phyloP scores from a whole-genome alignment of 176 grass and related monocot genomes.

The Elymus sibiricus region DNA sequence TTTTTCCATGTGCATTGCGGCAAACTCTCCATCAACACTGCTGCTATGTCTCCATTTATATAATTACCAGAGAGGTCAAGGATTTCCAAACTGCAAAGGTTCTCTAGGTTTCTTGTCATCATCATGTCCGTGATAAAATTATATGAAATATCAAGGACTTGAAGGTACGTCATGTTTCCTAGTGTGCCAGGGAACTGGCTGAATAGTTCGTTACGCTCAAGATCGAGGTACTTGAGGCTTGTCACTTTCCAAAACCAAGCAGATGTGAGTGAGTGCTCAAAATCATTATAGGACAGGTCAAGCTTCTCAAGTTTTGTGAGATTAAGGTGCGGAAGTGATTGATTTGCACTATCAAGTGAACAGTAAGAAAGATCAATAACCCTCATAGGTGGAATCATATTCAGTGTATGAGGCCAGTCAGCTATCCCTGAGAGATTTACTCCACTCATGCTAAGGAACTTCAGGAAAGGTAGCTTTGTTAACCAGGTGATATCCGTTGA shows the following conservation, averaged over 20 bases:
- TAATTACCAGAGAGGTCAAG: background rate
- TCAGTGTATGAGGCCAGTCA: too few species aligned
- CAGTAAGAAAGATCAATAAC: too few species aligned
- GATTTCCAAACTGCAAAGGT: slow-evolving; percentile 21
- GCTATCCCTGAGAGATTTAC: too few species aligned
- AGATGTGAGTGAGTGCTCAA: too few species aligned
- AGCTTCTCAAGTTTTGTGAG: too few species aligned
- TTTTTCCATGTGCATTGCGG: background rate
- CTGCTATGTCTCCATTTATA: background rate
- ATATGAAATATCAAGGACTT: background rate
- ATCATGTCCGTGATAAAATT: background rate
- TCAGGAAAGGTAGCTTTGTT: too few species aligned
- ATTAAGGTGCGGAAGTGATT: too few species aligned
- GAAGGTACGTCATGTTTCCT: background rate
- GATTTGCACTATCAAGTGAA: too few species aligned
- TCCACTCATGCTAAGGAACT: too few species aligned
- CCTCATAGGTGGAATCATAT: too few species aligned
- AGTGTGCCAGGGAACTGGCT: background rate
- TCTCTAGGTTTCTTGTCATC: background rate
- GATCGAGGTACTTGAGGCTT: background rate
- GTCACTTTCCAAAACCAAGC: background rate
- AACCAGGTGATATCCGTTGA: background rate
- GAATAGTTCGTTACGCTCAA: background rate
- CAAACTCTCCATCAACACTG: background rate
- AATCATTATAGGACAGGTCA: fast-evolving